Conservation (phyloP, 1,139 yeast genomes). For the Saccharomyces pastorianus region DNA sequence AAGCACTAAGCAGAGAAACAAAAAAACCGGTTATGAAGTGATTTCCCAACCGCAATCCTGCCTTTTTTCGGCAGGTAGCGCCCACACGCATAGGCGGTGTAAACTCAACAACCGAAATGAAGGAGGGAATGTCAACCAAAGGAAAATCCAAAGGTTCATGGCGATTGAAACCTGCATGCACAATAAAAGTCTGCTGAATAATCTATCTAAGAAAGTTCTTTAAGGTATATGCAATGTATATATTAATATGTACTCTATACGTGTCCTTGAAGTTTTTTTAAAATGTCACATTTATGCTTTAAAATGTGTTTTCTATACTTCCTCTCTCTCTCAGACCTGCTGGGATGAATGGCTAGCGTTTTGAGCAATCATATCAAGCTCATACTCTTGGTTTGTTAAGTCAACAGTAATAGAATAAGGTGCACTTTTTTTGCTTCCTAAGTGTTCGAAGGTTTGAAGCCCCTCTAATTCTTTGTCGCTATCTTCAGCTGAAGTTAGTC, state of each 20-base stretch:
- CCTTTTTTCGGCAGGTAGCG: no score
- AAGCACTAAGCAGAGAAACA: no score
- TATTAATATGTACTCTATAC: neutral
- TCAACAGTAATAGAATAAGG: constrained; percentile 13
- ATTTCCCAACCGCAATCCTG: no score
- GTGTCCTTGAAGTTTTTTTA: neutral
- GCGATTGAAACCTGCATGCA: neutral
- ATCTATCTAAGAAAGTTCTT: neutral
- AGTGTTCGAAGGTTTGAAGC: neutral
- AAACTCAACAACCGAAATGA: no score
- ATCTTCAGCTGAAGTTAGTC: neutral
- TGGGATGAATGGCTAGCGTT: neutral
- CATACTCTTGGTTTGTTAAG: constrained; percentile 17
- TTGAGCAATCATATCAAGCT: constrained; percentile 12
- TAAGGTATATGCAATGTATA: neutral
- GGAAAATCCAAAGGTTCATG: no score
- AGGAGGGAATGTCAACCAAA: no score
- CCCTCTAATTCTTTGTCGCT: neutral
- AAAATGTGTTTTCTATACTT: neutral
- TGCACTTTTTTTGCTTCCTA: neutral
- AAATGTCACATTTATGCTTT: no score
- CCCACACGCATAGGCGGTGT: no score
- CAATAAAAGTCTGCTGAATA: neutral
- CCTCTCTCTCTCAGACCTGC: constrained; percentile 1
- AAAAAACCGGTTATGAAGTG: no score